Evolutionary conservation across 225 moss, liverwort and hornwort species (phyloP), one percentile per base, ranked within the genome.

Genomic region (Antitrichia curtipendula): DNA sequence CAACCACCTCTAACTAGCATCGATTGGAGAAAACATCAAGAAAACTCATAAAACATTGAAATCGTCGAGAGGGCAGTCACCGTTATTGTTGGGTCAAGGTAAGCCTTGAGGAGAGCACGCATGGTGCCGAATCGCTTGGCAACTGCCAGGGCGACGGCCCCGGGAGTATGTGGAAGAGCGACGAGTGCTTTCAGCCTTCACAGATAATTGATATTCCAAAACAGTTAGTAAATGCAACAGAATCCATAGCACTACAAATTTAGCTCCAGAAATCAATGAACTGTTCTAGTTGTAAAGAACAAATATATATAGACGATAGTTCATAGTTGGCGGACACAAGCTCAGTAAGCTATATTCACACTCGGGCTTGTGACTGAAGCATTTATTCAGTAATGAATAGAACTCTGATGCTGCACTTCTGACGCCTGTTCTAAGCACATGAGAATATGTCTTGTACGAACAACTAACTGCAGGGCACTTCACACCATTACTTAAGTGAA

Each of bases 101-200:
- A 99, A 60, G 91, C 94, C 78, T 97, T 90, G 56, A 99, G 87
- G 76, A 99, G 96, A 75, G 92, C 82, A 63, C 99, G 96, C 99
- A 97, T 97, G 70, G 82, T 96, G 76, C 93, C 90, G 83, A 97
- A 97, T 63, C 91, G 78, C 88, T 95, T 94, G 43, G 90, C 92
- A 83, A 99, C 92, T 57, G 99, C 99, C 82, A 97, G 84, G 36
- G 96, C 99, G 70, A 91, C 93, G 28, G 95, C 95, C 59, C 99
- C 99, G 7, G 93, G 90, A 52, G 96, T 89, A 85, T 88, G 88
- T 52, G 96, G 97, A 86, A 99, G 95, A 38, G 96, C 96, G 40
- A 96, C 95, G 10, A 99, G 91, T 78, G 94, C 93, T 90, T 95
- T 97, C 63, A 97, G 89, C 98, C 98, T 98, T 86, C 92, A 91